Base-by-base conservation (phyloP, 257 asterid genomes). In the Solanum corneliomulleri region DNA sequence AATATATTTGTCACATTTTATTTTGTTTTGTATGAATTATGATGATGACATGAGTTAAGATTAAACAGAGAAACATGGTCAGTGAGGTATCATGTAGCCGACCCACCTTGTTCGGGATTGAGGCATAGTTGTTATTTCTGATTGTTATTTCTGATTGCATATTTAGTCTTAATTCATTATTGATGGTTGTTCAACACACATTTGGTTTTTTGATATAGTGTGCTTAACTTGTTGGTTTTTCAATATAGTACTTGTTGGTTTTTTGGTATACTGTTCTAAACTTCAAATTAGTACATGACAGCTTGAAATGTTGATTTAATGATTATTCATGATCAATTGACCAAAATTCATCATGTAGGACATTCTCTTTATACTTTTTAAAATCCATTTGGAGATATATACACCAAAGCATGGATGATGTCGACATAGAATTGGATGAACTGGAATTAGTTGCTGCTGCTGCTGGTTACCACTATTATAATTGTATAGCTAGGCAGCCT, bases 361-460 rank as follows among this genome's bases (percentile, higher is more conserved):
- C 58, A 41, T 76, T n/a, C 60, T 76, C 35, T 75, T 42, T 21
- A 21, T 74, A 13, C 60, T 86, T 89, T 88, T 83, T 85, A 71
- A 82, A 88, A 88, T 87, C 84, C 62, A 87, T 68, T 87, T 87
- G 82, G 93, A 93, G 94, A 89, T 85, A 88, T 87, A 80, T 83
- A 86, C 88, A 88, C 83, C 68, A 37, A 72, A 77, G 88, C 83
- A 94, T 95, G 98, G 98, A 93, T 64, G 98, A 93, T 91, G 71
- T 90, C 29, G 98, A 94, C 92, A 84, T 92, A 23, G 97, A 95
- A 90, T 93, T 95, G 91, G 98, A 94, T 39, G 93, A 92, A 92
- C 89, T 95, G 96, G 98, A 94, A 84, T 89, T 96, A 91, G 96
- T 92, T 86, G 98, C 98, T 86, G 98, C 95, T 23, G 97, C 98